These are phyloP conservation scores for Tetragonia tetragonoides DNA, from an alignment of 148 eudicot genomes.

Conservation along the genomic window DNA sequence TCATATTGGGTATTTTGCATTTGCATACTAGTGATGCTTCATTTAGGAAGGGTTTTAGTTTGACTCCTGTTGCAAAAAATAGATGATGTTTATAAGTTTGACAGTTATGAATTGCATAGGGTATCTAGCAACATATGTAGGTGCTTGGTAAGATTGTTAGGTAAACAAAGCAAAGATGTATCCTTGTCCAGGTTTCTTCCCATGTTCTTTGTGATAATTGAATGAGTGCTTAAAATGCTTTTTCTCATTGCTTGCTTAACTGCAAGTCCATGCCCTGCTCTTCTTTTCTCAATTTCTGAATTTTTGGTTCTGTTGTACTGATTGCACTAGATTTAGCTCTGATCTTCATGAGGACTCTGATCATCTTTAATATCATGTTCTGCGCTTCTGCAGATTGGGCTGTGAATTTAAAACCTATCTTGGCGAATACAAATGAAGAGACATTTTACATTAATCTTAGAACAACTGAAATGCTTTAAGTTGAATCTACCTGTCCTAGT, in stretches of 20 bases:
- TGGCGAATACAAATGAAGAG: no score
- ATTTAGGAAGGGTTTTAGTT: neutral
- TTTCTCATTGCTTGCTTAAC: neutral
- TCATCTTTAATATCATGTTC: neutral
- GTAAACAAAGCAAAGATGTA: neutral
- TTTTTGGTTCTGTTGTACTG: neutral
- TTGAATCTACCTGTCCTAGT: no score
- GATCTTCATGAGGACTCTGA: neutral
- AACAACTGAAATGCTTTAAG: neutral
- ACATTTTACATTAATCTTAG: neutral
- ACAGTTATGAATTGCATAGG: neutral
- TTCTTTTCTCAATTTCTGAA: neutral
- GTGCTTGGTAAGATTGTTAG: slow-evolving; percentile 3
- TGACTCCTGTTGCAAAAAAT: neutral
- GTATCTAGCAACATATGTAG: slow-evolving; percentile 8
- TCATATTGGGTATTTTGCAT: neutral
- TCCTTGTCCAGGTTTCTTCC: neutral
- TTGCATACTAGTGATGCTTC: neutral
- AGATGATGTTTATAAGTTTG: no score
- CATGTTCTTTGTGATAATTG: neutral
- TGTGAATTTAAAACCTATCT: no score
- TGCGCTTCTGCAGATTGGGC: neutral
- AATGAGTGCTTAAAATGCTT: neutral
- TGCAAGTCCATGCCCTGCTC: neutral
- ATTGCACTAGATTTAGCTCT: neutral